These are phyloP conservation scores for Waitea zeae DNA, from an alignment of 1,284 basidiomycete genomes.

Conservation along the genomic window DNA sequence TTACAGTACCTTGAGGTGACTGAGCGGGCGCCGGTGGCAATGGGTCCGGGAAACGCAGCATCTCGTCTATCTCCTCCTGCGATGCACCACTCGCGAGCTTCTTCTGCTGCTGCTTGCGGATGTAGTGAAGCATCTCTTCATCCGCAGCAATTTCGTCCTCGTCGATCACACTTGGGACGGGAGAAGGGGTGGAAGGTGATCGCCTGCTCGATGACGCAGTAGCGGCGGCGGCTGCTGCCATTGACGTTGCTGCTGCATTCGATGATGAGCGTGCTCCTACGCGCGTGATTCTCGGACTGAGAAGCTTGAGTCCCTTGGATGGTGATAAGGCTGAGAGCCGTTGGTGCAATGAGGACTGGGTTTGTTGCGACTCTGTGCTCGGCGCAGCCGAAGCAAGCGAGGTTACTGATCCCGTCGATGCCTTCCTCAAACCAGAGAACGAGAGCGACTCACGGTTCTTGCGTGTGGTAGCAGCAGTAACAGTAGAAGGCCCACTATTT, in stretches of 20 bases:
- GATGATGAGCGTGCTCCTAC: conserved; percentile 35
- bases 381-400: conserved; percentile 37
- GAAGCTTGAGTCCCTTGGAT: conserved; percentile 62
- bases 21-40: conserved; percentile 51
- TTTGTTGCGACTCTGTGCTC: conserved; percentile 19
- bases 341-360: conserved; percentile 16
- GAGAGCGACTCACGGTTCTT: conserved; percentile 66
- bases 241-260: conserved; percentile 23
- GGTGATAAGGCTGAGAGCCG: conserved; percentile 68
- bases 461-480: conserved; percentile 28
- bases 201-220: conserved; percentile 62
- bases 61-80: conserved; percentile 76
- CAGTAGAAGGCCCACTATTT: conserved; percentile 29
- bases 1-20: conserved; percentile 60
- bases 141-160: conserved; percentile 89
- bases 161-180: conserved; percentile 53
- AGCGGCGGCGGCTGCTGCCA: conserved; percentile 11
- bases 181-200: conserved; percentile 68
- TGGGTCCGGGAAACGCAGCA: conserved; percentile 89
- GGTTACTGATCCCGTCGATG: conserved; percentile 59
- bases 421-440: conserved; percentile 57
- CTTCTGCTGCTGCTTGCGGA: conserved; percentile 78
- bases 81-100: conserved; percentile 71
- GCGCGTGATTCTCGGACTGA: conserved; percentile 59
- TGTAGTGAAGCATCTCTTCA: conserved; percentile 94